Evolutionary conservation across 2,329 filamentous ascomycete species (phyloP), one percentile per base, ranked within the genome.

Genomic region (Calonectria pseudoreteaudii): DNA sequence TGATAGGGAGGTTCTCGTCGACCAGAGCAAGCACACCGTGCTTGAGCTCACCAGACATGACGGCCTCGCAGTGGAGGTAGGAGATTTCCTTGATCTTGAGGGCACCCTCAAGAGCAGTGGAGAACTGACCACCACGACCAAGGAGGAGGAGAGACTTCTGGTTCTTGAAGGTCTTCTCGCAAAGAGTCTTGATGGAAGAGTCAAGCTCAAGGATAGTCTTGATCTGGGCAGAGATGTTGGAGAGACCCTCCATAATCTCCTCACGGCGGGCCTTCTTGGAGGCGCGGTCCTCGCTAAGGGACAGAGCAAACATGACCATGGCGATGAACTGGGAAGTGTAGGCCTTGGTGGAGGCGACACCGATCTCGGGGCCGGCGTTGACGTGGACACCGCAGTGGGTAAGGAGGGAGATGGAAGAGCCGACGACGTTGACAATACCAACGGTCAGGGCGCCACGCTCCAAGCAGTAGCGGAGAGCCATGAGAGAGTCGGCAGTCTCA

Each of bases 61-160:
- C 97, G 81, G 97, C 97, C 89, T 99, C 97, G 87, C 97, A 99
- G 87, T 99, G 97, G 74, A 99, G 94, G 87, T 99, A 99, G 23
- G 96, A 98, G 82, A 99, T 99, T 88, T 99, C 97, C 92, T 99
- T 99, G 87, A 99, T 99, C 91, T 99, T 99, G 80, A 99, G 90
- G 65, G 97, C 97, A 87, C 95, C 97, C 90, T 99, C 97, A 28
- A 99, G 92, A 71, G 97, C 97, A 81, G 97, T 99, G 74, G 96
- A 96, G 89, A 96, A 98, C 88, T 99, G 97, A 84, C 95, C 95
- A 80, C 97, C 97, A 89, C 97, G 94, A 75, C 97, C 97, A 75
- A 99, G 91, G 69, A 99, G 92, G 75, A 99, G 90, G 82, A 99
- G 87, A 78, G 94, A 97, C 92, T 98, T 98, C 87, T 99, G 97